These are phyloP conservation scores for Phytophthora chlamydospora DNA, from an alignment of 352 stramenopile species.

Conservation along the genomic window DNA sequence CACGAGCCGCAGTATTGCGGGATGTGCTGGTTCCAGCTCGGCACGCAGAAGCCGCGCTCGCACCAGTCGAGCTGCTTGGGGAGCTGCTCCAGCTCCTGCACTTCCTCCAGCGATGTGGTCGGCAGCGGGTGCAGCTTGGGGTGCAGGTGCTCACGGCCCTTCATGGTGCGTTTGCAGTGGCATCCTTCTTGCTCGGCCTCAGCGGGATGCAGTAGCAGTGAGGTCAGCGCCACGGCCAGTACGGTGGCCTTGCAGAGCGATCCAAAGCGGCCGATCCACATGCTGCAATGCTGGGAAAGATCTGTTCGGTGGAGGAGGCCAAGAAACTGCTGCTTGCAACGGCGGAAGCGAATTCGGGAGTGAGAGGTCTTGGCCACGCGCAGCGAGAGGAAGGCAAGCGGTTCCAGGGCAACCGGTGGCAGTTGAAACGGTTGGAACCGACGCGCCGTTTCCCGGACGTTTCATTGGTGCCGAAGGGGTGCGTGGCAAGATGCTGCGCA, in stretches of 20 bases:
- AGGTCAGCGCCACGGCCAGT: conserved; percentile 19
- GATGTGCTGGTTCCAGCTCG: conserved; percentile 88
- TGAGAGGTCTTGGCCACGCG: conserved; percentile 7
- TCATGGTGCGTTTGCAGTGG: conserved; percentile 75
- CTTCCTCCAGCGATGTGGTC: conserved; percentile 46
- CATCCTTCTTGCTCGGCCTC: conserved; percentile 33
- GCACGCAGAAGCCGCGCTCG: conserved; percentile 74
- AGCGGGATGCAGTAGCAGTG: conserved; percentile 14
- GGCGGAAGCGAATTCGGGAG: conserved; percentile 31
- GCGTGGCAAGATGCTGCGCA: conserved; percentile 30
- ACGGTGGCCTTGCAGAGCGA: conserved; percentile 19
- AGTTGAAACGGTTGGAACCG: conserved; percentile 14
- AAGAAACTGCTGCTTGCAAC: conserved; percentile 12
- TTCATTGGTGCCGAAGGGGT: conserved; percentile 27
- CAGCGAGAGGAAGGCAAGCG: not conserved
- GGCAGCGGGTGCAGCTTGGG: conserved; percentile 50
- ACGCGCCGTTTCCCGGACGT: conserved; percentile 25
- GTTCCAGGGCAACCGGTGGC: conserved; percentile 1
- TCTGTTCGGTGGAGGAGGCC: not conserved
- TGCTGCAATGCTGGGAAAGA: conserved; percentile 12
- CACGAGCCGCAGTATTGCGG: conserved; percentile 90
- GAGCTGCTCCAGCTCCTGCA: conserved; percentile 43
- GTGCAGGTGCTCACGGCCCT: conserved; percentile 74
- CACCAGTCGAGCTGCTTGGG: conserved; percentile 92
- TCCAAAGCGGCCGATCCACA: conserved; percentile 17